Evolutionary conservation across 768 basidiomycete species (phyloP), one percentile per base, ranked within the genome.

Genomic region (Trametes meyenii): DNA sequence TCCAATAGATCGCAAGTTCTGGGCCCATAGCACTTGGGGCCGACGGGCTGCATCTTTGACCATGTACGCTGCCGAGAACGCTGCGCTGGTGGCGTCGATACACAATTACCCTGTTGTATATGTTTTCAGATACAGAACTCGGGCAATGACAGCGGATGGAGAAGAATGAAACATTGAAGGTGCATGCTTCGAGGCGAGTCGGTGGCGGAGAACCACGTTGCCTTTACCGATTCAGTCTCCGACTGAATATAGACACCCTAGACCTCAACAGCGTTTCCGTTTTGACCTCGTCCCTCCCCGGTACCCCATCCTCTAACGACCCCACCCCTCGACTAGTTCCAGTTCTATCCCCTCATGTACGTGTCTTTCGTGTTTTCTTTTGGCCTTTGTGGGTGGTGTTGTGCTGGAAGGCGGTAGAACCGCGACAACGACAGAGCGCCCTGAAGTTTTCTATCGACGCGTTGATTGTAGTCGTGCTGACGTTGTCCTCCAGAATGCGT

Each of bases 401-500:
- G 42, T 23, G 53, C 35, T 53, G 33, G 33, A 24, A 35, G 5
- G 1, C 13, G 16, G 7, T n/a, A 11, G 55, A 19, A 23, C 26
- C 13, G 10, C 44, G 55, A 36, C 40, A 33, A 42, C 38, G 44
- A 55, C 40, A 21, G 58, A 21, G 11, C 14, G 50, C 35, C 17
- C 14, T 50, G 56, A 39, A 56, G 51, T 44, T 55, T 52, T 53
- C 36, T 61, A 44, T 50, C 43, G 55, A 58, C 66, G 61, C 63
- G 60, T 55, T 44, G 48, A 60, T 65, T 55, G 52, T 61, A 62
- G 21, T 58, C 29, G 35, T 54, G 61, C 58, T 61, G 61, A 67
- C 70, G 69, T 67, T 62, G 60, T 50, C 23, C 53, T 73, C 45
- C 69, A 94, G 92, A 83, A 94, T 94, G 92, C 92, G 96, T 83